Evolutionary conservation across 2,329 filamentous ascomycete species (phyloP).

Genomic region (Monilinia polystroma): DNA sequence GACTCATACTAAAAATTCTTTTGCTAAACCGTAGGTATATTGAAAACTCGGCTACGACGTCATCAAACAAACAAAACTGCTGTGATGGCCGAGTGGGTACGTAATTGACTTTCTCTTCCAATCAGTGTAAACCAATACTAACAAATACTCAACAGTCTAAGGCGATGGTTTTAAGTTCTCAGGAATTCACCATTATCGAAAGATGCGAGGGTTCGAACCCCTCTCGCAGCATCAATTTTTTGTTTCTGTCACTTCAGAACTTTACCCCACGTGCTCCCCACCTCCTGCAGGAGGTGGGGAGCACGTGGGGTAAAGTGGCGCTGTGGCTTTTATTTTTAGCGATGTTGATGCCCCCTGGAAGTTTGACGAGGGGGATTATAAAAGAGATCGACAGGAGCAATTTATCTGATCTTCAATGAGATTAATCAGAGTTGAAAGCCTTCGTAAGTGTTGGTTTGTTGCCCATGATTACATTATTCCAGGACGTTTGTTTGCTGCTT

Average conservation of each 20-base stretch:
- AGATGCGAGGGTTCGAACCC: constrained; percentile 21
- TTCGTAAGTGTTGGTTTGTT: not conserved
- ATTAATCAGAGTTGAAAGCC: too few relatives aligned
- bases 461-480: too few relatives aligned
- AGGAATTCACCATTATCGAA: constrained; percentile 17
- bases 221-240: constrained; percentile 5
- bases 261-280: not conserved
- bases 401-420: not conserved
- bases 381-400: not conserved
- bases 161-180: constrained; percentile 19
- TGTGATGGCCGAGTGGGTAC: constrained; percentile 11
- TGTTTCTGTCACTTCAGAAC: not conserved
- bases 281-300: not conserved
- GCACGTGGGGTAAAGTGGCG: not conserved
- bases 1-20: too few relatives aligned
- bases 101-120: not conserved
- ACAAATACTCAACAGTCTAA: not conserved
- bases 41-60: too few relatives aligned
- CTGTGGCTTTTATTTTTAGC: too few relatives aligned
- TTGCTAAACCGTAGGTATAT: too few relatives aligned
- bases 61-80: not conserved
- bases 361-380: not conserved
- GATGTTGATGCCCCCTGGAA: not conserved
- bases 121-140: not conserved
- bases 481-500: too few relatives aligned